Evolutionary conservation across 108 stramenopile species (phyloP).

Genomic region (Discostella stelligeroides): DNA sequence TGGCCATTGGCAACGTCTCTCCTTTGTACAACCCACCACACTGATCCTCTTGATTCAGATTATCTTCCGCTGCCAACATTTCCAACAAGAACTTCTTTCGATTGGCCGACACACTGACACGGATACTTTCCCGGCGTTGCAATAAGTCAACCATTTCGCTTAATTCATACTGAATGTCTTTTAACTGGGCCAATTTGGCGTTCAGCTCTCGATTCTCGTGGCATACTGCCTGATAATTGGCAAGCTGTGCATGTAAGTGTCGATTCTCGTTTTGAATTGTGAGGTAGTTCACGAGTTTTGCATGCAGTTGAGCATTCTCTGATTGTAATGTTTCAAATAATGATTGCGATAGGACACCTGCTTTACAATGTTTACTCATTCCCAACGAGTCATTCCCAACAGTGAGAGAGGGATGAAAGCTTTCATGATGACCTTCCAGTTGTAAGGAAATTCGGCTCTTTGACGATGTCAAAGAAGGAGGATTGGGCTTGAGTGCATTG

Average conservation of each 20-base stretch:
- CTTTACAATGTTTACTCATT: background rate
- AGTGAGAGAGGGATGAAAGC: conserved; percentile 1
- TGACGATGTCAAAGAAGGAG: too few relatives aligned
- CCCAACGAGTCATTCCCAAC: background rate
- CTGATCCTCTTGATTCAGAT: background rate
- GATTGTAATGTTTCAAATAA: background rate
- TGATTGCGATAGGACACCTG: background rate
- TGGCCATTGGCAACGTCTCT: background rate
- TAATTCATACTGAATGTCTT: conserved; percentile 8
- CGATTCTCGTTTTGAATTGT: background rate
- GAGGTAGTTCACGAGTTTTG: conserved; percentile 2
- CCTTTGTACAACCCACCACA: background rate
- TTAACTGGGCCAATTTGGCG: conserved; percentile 12
- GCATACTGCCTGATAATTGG: background rate
- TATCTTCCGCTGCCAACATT: conserved; percentile 7
- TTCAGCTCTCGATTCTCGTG: background rate
- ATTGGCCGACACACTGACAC: background rate
- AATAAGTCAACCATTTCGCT: conserved; percentile 4
- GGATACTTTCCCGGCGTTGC: conserved; percentile 2
- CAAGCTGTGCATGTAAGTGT: background rate
- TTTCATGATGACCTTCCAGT: too few relatives aligned
- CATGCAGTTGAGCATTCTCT: conserved; percentile 8
- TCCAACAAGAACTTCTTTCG: background rate
- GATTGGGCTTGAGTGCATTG: too few relatives aligned
- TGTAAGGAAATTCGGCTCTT: too few relatives aligned